These are phyloP conservation scores for Cicer judaicum DNA, from an alignment of 306 rosid species.

Conservation along the genomic window DNA sequence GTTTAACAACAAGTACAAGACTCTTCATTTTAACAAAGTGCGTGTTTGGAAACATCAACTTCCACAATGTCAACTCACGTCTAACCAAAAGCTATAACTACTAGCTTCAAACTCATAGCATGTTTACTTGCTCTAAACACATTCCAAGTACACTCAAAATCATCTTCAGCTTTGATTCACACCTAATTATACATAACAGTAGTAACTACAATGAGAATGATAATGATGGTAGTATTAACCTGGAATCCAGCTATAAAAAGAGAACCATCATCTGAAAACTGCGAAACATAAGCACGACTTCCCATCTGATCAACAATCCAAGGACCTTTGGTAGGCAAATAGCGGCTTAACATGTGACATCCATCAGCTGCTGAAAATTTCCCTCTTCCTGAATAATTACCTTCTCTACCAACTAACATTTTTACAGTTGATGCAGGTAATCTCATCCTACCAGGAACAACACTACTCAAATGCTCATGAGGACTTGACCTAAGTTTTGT, in stretches of 20 bases:
- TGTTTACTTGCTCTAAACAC: too few species aligned
- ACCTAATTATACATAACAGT: conserved; percentile 7
- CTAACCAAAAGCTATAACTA: too few species aligned
- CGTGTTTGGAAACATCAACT: too few species aligned
- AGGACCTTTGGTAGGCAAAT: conserved; percentile 63
- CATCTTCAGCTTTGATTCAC: conserved; percentile 35
- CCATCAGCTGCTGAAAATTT: conserved; percentile 58
- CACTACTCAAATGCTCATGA: conserved; percentile 46
- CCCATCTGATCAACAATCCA: conserved; percentile 52
- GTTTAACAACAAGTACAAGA: conserved; percentile 26
- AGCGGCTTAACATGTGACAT: conserved; percentile 60
- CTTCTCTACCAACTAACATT: conserved; percentile 61
- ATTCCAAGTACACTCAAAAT: background rate
- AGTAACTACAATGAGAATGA: conserved; percentile 17
- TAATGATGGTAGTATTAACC: conserved; percentile 45
- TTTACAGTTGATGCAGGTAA: conserved; percentile 57
- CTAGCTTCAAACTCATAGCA: too few species aligned
- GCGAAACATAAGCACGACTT: conserved; percentile 64
- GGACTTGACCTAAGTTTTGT: conserved; percentile 56
- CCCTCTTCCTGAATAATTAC: conserved; percentile 60
- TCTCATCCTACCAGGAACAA: conserved; percentile 49
- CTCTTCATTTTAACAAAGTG: conserved; percentile 23
- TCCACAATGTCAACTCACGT: too few species aligned
- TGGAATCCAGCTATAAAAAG: conserved; percentile 63
- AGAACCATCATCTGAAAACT: conserved; percentile 66